Percentiles rank a stretch among this genome's conserved stretches.
Conservation (phyloP, 495 filamentous ascomycete genomes). For the Filosporella fistucella region DNA sequence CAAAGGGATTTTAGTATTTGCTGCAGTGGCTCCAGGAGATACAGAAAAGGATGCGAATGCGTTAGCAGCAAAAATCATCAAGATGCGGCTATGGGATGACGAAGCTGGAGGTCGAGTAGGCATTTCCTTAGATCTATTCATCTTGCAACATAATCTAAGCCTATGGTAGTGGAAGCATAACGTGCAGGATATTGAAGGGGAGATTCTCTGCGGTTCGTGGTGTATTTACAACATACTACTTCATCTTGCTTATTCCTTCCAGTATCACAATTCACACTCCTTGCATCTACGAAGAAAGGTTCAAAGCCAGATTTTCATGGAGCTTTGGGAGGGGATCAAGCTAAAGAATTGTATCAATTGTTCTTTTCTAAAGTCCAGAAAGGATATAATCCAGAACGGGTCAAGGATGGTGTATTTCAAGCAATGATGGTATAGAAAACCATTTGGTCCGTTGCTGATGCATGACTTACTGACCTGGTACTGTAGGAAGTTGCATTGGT, state of each 20-base stretch:
- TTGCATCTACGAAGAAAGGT: conserved; percentile 88
- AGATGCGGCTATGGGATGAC: conserved; percentile 85
- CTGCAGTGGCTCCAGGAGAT: conserved; percentile 86
- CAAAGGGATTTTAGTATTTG: conserved; percentile 85
- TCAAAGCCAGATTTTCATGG: conserved; percentile 94
- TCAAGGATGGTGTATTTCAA: conserved; percentile 94
- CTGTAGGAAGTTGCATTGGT: conserved; percentile 76
- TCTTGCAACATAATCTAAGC: neutral
- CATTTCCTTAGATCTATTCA: conserved; percentile 13
- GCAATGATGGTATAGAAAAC: conserved; percentile 62
- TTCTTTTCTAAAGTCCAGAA: conserved; percentile 76
- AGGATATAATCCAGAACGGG: conserved; percentile 63
- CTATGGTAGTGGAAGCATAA: conserved; percentile 73
- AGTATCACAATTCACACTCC: conserved; percentile 99
- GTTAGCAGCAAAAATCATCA: conserved; percentile 80
- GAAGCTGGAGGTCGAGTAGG: conserved; percentile 53
- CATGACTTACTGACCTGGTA: too few relatives aligned
- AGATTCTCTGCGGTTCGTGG: conserved; percentile 81
- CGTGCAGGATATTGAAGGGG: conserved; percentile 81
- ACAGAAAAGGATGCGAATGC: conserved; percentile 82
- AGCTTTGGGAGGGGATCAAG: conserved; percentile 70
- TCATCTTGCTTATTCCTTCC: conserved; percentile 2
- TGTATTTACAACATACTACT: neutral
- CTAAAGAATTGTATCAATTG: conserved; percentile 73
- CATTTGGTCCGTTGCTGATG: neutral